These are phyloP conservation scores for Erythrophleum fordii DNA, from an alignment of 306 rosid species.

Conservation along the genomic window DNA sequence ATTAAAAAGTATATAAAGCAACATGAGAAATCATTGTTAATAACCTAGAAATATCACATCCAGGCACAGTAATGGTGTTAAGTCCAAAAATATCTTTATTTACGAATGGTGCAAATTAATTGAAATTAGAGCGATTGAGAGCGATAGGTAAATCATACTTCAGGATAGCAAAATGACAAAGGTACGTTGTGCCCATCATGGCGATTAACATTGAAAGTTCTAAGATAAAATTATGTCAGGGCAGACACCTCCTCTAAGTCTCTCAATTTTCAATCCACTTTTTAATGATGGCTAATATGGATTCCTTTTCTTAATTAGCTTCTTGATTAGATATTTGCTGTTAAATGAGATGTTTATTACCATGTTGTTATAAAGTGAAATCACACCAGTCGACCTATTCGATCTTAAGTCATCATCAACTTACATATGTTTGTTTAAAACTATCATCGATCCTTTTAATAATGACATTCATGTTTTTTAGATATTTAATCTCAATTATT, in stretches of 20 bases:
- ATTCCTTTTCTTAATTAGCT: conserved; percentile 38
- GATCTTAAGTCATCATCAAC: conserved; percentile 5
- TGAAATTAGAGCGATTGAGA: conserved; percentile 27
- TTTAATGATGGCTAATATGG: conserved; percentile 34
- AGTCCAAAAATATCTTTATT: not conserved
- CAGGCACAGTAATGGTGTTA: not conserved
- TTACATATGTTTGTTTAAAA: not conserved
- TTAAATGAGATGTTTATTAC: conserved; percentile 35
- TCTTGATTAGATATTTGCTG: conserved; percentile 39
- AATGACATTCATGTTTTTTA: not conserved
- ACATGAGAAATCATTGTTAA: not conserved
- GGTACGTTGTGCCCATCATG: conserved; percentile 52
- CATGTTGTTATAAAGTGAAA: conserved; percentile 22
- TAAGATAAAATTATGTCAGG: conserved; percentile 37
- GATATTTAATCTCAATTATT: not conserved
- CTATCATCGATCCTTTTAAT: not conserved
- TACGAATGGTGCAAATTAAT: not conserved
- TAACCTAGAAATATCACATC: not conserved
- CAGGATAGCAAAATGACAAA: conserved; percentile 33
- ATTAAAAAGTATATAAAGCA: not conserved
- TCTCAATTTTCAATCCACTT: conserved; percentile 23
- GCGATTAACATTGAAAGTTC: conserved; percentile 39
- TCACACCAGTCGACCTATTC: conserved; percentile 36
- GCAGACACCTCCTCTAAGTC: conserved; percentile 18
- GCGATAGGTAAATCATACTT: conserved; percentile 8